Evolutionary conservation across 75 land plant genomes (phyloP), one percentile per base, ranked within the genome.

Genomic region (Chamaecyparis obtusa): DNA sequence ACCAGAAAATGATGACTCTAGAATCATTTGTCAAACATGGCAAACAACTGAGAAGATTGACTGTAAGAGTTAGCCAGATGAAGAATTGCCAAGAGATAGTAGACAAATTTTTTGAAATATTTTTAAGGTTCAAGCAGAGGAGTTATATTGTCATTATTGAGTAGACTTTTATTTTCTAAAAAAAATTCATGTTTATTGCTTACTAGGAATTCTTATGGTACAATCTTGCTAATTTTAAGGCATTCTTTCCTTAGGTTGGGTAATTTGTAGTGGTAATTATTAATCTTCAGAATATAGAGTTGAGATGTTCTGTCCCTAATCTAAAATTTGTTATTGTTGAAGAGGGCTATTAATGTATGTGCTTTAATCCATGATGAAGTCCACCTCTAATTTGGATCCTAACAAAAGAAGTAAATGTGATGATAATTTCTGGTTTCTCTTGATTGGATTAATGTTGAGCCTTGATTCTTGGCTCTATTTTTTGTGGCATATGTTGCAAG

Each of bases 91-190:
- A 95, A 41, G 90, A 89, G 57, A 91, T 85, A 56, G 94, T 93
- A 49, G 97, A 96, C 84, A 91, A 91, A 55, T 95, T 96, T 90
- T 96, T 94, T 87, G 90, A 93, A 46, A 92, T 92, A 80, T 85
- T 96, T 71, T 91, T 92, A 87, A 87, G 84, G 85, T 91, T 96
- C 56, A 84, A 87, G 67, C 71, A 48, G 83, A 77, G 77, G 84
- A 91, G 93, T 71, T 81, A 89, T 15, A 89, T 94, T 60, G 94
- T 94, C 36, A 85, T 84, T 17, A 90, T 95, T 32, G 94, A 95
- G 88, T 95, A 90, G 75, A 4, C 1, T 48, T 71, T 30, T 9
- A 9, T 71, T 71, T 21, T 8, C 33, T 3, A 0, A 69, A 69
- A n/a, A 30, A 32, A 8, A 2, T 32, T 11, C 35, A 1, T 35